Conservation (phyloP, 495 filamentous ascomycete species). For the Penicillium arizonense region DNA sequence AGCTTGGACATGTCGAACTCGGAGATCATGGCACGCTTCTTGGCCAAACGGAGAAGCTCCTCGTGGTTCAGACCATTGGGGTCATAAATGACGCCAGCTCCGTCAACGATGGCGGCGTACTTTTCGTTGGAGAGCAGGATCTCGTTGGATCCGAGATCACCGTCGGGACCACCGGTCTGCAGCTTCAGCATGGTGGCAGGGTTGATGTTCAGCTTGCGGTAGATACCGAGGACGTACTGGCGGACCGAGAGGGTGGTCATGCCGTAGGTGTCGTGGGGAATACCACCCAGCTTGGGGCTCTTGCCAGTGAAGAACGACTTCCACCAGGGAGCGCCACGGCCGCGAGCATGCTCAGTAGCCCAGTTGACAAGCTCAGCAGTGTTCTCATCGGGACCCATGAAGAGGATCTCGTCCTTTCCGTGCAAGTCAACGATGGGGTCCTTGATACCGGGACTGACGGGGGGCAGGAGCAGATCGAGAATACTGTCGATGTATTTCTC, state of each 20-base stretch:
- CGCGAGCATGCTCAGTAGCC: slow-evolving; percentile 92
- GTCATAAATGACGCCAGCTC: slow-evolving; percentile 91
- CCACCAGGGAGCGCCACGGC: slow-evolving; percentile 94
- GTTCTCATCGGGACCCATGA: slow-evolving; percentile 99
- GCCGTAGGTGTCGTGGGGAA: slow-evolving; percentile 92
- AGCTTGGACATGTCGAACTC: slow-evolving; percentile 85
- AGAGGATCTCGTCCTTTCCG: slow-evolving; percentile 91
- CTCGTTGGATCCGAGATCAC: slow-evolving; percentile 96
- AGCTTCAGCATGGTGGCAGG: slow-evolving; percentile 81
- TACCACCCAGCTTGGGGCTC: slow-evolving; percentile 91
- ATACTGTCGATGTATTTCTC: slow-evolving; percentile 99
- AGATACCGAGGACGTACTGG: slow-evolving; percentile 93
- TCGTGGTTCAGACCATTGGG: slow-evolving; percentile 82
- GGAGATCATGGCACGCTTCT: slow-evolving; percentile 83
- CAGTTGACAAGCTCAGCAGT: slow-evolving; percentile 96
- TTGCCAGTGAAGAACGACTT: slow-evolving; percentile 99
- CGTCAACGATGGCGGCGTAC: slow-evolving; percentile 90
- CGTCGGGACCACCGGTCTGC: slow-evolving; percentile 96
- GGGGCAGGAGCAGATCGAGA: slow-evolving; percentile 86
- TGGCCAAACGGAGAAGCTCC: slow-evolving; percentile 82
- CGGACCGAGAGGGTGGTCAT: slow-evolving; percentile 98
- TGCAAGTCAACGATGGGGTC: slow-evolving; percentile 96
- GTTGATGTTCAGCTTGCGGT: slow-evolving; percentile 89
- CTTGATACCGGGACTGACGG: slow-evolving; percentile 93
- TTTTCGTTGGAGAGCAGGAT: slow-evolving; percentile 94